Conservation (phyloP, 2,329 filamentous ascomycete species). For the Exophiala bonariae region DNA sequence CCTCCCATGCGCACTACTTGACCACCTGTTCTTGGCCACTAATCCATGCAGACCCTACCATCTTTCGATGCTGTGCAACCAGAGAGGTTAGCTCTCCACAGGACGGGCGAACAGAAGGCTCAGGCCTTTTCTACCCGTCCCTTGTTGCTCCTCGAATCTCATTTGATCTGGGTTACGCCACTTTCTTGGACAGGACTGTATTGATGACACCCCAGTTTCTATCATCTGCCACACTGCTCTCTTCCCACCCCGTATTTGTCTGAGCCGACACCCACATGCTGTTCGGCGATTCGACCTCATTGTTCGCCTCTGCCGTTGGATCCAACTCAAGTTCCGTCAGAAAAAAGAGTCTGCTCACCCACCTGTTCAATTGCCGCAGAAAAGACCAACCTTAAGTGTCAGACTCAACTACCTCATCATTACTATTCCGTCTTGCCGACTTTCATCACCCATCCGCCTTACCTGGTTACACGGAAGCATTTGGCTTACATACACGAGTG, state of each 20-base stretch:
- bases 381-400: no score
- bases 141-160: not conserved
- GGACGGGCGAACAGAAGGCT: not conserved
- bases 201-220: not conserved
- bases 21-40: no score
- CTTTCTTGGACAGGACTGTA: not conserved
- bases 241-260: slow-evolving; percentile 2
- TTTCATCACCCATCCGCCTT: no score
- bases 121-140: slow-evolving; percentile 1
- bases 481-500: no score
- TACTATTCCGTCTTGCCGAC: no score
- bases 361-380: not conserved
- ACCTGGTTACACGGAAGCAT: no score
- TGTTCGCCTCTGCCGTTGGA: not conserved
- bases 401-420: no score
- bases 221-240: not conserved
- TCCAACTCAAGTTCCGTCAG: not conserved
- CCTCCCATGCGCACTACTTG: no score
- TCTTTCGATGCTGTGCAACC: no score
- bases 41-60: no score
- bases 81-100: no score
- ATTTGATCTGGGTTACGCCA: not conserved
- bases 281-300: slow-evolving; percentile 2
- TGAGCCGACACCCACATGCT: slow-evolving; percentile 3
- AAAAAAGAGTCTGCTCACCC: not conserved